These are phyloP conservation scores for Thymus quinquecostatus DNA, from an alignment of 257 asterid genomes.

Conservation along the genomic window DNA sequence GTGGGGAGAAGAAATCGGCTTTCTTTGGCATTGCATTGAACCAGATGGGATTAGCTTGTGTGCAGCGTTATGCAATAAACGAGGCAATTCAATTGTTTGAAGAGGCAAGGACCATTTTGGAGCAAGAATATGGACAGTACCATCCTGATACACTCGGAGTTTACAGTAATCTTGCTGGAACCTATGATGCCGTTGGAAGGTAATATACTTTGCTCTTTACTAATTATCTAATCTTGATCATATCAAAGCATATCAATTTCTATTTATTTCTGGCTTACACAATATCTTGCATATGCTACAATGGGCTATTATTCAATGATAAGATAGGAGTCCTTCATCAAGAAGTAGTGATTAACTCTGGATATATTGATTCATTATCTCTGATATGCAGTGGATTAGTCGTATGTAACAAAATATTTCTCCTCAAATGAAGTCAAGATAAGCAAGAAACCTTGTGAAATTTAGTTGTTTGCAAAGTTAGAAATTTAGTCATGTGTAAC, in stretches of 20 bases:
- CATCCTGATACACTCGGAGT: conserved; percentile 97
- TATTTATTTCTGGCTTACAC: neutral
- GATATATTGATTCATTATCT: neutral
- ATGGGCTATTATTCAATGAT: neutral
- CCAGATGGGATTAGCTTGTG: conserved; percentile 94
- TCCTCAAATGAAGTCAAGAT: conserved; percentile 5
- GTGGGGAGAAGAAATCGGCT: conserved; percentile 89
- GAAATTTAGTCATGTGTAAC: neutral
- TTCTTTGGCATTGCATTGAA: conserved; percentile 91
- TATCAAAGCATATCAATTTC: neutral
- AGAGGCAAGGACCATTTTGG: conserved; percentile 83
- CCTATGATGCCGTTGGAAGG: conserved; percentile 98
- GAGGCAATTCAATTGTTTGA: conserved; percentile 86
- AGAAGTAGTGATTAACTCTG: neutral
- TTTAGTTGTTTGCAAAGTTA: conserved; percentile 12
- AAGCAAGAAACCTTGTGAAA: neutral
- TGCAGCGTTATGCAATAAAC: conserved; percentile 75
- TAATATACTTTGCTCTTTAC: conserved; percentile 25
- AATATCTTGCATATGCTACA: neutral
- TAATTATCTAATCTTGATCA: neutral
- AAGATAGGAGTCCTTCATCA: neutral
- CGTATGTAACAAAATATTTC: neutral
- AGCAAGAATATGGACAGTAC: conserved; percentile 88
- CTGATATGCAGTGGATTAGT: conserved; percentile 9
- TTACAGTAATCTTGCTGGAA: conserved; percentile 92